These are phyloP conservation scores for Actinidia arguta DNA, from an alignment of 179 eudicot species.

Conservation along the genomic window DNA sequence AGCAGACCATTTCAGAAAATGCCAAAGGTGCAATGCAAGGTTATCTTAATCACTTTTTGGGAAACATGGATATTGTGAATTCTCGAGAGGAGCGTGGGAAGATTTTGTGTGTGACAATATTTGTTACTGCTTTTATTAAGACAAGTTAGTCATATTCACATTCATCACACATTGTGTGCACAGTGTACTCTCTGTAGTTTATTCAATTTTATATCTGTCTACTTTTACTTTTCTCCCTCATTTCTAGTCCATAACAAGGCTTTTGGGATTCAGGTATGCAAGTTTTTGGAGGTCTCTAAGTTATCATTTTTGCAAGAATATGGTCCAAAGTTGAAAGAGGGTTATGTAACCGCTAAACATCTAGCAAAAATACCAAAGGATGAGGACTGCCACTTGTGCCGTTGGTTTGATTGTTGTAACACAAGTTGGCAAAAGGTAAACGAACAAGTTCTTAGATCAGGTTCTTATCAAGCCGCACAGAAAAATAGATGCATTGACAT, in stretches of 20 bases:
- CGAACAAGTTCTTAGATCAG: too few relatives aligned
- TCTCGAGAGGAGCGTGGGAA: conserved; percentile 70
- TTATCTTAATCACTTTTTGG: conserved; percentile 87
- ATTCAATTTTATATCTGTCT: neutral
- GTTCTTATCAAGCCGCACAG: too few relatives aligned
- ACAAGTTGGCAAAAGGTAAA: conserved; percentile 93
- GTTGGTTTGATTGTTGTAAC: conserved; percentile 69
- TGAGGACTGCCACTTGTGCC: conserved; percentile 71
- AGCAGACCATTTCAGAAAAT: conserved; percentile 78
- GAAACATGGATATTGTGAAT: conserved; percentile 89
- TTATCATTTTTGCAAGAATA: conserved; percentile 87
- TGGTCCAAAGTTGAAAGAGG: conserved; percentile 98
- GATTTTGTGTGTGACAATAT: neutral
- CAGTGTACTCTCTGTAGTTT: neutral
- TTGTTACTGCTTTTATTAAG: neutral
- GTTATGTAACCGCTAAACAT: conserved; percentile 88
- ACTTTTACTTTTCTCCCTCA: neutral
- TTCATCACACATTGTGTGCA: too few relatives aligned
- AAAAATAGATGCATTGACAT: too few relatives aligned
- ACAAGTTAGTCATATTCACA: neutral
- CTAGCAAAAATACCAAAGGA: conserved; percentile 57
- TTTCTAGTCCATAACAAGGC: neutral
- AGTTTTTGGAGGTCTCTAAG: conserved; percentile 93
- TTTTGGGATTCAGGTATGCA: conserved; percentile 76
- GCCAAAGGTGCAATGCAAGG: conserved; percentile 96